A percentile compares a stretch with the other conserved stretches of the same genome.
These are phyloP conservation scores for Cryphonectria japonica DNA, from an alignment of 2,329 filamentous ascomycete genomes.

Conservation along the genomic window DNA sequence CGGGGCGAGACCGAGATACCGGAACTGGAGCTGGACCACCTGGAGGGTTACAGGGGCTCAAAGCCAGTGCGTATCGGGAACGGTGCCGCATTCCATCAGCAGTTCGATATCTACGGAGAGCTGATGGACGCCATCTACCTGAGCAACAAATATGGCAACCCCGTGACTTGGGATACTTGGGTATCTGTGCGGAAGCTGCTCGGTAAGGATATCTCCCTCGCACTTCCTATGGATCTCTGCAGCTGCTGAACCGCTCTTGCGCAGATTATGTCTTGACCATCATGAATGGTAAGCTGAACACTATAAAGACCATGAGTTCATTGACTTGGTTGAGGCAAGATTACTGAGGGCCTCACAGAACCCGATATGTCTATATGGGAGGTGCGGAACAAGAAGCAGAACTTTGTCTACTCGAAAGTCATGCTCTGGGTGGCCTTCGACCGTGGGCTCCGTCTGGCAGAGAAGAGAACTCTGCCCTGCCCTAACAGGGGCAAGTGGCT, in stretches of 20 bases:
- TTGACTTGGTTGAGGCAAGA: not conserved
- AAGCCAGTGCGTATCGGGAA: slow-evolving; percentile 77
- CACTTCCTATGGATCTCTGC: not conserved
- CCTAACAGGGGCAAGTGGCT: slow-evolving; percentile 71
- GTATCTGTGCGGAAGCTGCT: slow-evolving; percentile 69
- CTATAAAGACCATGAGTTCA: too few species aligned
- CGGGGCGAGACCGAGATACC: slow-evolving; percentile 75
- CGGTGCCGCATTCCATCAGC: slow-evolving; percentile 74
- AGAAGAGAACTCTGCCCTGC: slow-evolving; percentile 77
- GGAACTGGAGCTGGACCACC: slow-evolving; percentile 68
- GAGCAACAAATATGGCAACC: slow-evolving; percentile 80
- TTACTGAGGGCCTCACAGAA: slow-evolving; percentile 42
- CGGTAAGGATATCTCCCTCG: slow-evolving; percentile 40
- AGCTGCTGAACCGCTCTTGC: not conserved
- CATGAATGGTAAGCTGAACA: slow-evolving; percentile 52
- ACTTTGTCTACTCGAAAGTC: slow-evolving; percentile 81
- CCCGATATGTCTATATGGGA: slow-evolving; percentile 87
- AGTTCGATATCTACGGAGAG: slow-evolving; percentile 81
- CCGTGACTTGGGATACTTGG: slow-evolving; percentile 78
- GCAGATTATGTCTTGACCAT: slow-evolving; percentile 71
- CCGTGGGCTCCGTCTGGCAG: slow-evolving; percentile 71
- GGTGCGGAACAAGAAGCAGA: slow-evolving; percentile 73
- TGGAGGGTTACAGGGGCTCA: slow-evolving; percentile 74
- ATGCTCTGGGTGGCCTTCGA: slow-evolving; percentile 85
- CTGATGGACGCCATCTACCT: slow-evolving; percentile 78